Percentiles rank a stretch among this genome's conserved stretches.
phyloP scores from a whole-genome alignment of 371 early-diverging fungal genomes.

The Mortierella sp. region DNA sequence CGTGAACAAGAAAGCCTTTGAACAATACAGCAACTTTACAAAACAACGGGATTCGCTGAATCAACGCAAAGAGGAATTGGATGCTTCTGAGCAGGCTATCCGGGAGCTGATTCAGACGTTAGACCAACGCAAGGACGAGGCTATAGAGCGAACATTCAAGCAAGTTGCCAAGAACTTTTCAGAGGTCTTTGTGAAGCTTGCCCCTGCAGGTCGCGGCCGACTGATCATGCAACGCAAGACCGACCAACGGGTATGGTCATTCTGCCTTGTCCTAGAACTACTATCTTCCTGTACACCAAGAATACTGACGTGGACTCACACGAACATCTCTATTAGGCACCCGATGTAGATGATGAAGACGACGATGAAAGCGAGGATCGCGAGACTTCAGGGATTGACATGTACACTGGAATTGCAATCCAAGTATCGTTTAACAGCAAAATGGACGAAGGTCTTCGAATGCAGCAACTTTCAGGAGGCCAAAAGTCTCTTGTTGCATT shows the following conservation, averaged over 20 bases:
- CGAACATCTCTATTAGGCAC: slow-evolving; percentile 15
- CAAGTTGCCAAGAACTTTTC: slow-evolving; percentile 90
- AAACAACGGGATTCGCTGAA: slow-evolving; percentile 87
- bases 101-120: slow-evolving; percentile 86
- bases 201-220: slow-evolving; percentile 89
- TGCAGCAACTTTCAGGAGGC: slow-evolving; percentile 98
- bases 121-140: slow-evolving; percentile 97
- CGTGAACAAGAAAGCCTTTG: slow-evolving; percentile 98
- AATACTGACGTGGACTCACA: no score
- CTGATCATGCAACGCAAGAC: slow-evolving; percentile 84
- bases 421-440: slow-evolving; percentile 90
- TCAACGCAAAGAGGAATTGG: slow-evolving; percentile 87
- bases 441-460: slow-evolving; percentile 89
- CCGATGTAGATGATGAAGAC: slow-evolving; percentile 55
- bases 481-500: slow-evolving; percentile 99
- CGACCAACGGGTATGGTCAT: slow-evolving; percentile 60
- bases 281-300: no score
- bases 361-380: slow-evolving; percentile 62
- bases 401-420: slow-evolving; percentile 94
- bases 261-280: no score
- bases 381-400: slow-evolving; percentile 67
- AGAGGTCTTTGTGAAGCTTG: slow-evolving; percentile 91
- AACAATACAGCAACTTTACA: slow-evolving; percentile 94
- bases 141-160: slow-evolving; percentile 95
- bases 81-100: slow-evolving; percentile 85